These are phyloP conservation scores for Camelina hispida DNA, from an alignment of 345 rosid genomes.

Conservation along the genomic window DNA sequence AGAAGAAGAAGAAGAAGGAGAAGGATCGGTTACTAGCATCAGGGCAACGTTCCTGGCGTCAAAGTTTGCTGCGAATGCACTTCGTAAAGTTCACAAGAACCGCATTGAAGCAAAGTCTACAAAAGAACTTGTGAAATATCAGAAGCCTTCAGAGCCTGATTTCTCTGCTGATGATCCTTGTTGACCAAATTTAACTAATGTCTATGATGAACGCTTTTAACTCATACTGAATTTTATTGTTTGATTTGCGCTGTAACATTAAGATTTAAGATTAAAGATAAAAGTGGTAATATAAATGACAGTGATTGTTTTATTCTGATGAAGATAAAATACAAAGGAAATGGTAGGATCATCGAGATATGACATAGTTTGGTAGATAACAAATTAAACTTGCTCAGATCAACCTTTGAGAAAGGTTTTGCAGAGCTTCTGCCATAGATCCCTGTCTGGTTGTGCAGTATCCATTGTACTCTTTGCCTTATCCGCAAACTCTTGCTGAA, in stretches of 20 bases:
- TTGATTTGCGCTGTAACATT: slow-evolving; percentile 22
- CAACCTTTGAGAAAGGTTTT: slow-evolving; percentile 36
- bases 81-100: slow-evolving; percentile 80
- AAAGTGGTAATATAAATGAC: not conserved
- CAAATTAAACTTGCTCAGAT: slow-evolving; percentile 25
- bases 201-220: slow-evolving; percentile 4
- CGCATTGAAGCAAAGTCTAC: slow-evolving; percentile 69
- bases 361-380: not conserved
- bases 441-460: slow-evolving; percentile 36
- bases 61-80: slow-evolving; percentile 90
- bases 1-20: slow-evolving; percentile 79
- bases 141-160: slow-evolving; percentile 96
- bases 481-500: slow-evolving; percentile 43
- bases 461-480: slow-evolving; percentile 42
- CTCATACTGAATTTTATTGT: slow-evolving; percentile 2
- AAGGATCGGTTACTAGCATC: slow-evolving; percentile 59
- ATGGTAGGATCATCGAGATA: not conserved
- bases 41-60: slow-evolving; percentile 93
- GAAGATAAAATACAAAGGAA: not conserved
- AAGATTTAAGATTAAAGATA: not conserved
- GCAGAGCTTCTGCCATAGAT: slow-evolving; percentile 41
- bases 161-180: slow-evolving; percentile 77
- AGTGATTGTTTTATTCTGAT: not conserved
- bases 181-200: slow-evolving; percentile 7
- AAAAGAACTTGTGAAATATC: slow-evolving; percentile 70